These are phyloP conservation scores for Linnemannia hyalina DNA, from an alignment of 192 early-diverging fungal species.

Conservation along the genomic window DNA sequence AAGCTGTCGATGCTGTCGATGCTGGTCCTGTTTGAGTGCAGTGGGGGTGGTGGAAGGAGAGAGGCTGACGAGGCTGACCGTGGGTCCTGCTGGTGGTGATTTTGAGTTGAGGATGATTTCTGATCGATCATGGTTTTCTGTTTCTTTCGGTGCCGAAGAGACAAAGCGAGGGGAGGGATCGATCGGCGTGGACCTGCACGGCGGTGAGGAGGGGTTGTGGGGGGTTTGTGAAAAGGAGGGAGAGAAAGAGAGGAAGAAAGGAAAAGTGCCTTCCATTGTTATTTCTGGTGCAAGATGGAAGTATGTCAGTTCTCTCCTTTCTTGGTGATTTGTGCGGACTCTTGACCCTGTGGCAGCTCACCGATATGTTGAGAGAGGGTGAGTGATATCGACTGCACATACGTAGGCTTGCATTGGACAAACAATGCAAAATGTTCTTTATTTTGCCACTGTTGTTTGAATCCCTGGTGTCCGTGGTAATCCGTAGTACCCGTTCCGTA, in stretches of 20 bases:
- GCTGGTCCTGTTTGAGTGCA: constrained; percentile 19
- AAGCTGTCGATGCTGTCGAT: neutral
- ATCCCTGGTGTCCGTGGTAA: too few species aligned
- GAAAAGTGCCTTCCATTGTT: neutral
- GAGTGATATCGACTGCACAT: too few species aligned
- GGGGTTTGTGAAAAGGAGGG: neutral
- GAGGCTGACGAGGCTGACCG: constrained; percentile 10
- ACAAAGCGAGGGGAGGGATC: neutral
- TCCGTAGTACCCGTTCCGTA: too few species aligned
- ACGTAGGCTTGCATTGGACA: too few species aligned
- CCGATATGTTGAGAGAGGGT: too few species aligned
- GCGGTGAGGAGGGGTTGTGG: neutral
- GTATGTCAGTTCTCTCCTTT: too few species aligned
- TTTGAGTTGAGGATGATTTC: constrained; percentile 20
- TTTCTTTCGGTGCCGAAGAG: neutral
- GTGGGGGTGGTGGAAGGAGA: neutral
- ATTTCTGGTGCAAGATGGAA: too few species aligned
- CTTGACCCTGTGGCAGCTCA: too few species aligned
- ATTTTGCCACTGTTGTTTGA: too few species aligned
- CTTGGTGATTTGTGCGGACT: too few species aligned
- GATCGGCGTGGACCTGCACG: neutral
- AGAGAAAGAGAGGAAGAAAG: neutral
- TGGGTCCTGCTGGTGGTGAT: neutral
- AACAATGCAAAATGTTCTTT: too few species aligned
- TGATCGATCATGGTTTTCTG: constrained; percentile 24